Percentiles rank a stretch among this genome's conserved stretches.
These are phyloP conservation scores for Exsudoporus floridanus DNA, from an alignment of 1,284 basidiomycete species.

Conservation along the genomic window DNA sequence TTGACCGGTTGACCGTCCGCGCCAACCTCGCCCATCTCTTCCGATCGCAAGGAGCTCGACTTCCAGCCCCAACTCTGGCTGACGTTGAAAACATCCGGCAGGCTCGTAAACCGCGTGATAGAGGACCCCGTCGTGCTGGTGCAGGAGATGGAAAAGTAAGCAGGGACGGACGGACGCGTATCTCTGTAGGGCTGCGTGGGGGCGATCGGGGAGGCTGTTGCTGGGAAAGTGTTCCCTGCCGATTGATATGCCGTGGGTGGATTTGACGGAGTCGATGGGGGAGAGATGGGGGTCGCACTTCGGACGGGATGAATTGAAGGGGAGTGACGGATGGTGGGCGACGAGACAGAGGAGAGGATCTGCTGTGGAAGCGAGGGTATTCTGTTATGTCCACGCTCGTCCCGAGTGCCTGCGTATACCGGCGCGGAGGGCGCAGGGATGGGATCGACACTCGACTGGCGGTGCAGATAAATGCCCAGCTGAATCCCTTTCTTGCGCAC, in stretches of 20 bases:
- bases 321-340: slow-evolving; percentile 41
- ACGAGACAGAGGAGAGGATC: slow-evolving; percentile 21
- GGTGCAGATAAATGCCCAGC: slow-evolving; percentile 87
- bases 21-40: slow-evolving; percentile 52
- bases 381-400: slow-evolving; percentile 27
- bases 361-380: slow-evolving; percentile 29
- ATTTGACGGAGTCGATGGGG: slow-evolving; percentile 20
- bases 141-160: slow-evolving; percentile 85
- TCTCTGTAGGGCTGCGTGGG: slow-evolving; percentile 73
- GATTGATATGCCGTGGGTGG: slow-evolving; percentile 29
- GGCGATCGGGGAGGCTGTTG: slow-evolving; percentile 42
- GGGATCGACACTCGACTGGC: slow-evolving; percentile 75
- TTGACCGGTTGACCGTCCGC: slow-evolving; percentile 40
- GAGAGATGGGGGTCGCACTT: slow-evolving; percentile 41
- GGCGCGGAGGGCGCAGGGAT: slow-evolving; percentile 45
- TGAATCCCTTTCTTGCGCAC: slow-evolving; percentile 74
- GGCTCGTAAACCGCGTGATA: slow-evolving; percentile 81
- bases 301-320: slow-evolving; percentile 45
- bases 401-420: slow-evolving; percentile 7
- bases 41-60: slow-evolving; percentile 61
- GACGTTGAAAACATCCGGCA: slow-evolving; percentile 83
- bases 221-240: slow-evolving; percentile 35
- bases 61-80: slow-evolving; percentile 84
- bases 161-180: slow-evolving; percentile 62
- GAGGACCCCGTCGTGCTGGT: slow-evolving; percentile 79